Evolutionary conservation across 768 basidiomycete genomes (phyloP), one percentile per base, ranked within the genome.

Genomic region (Lactarius akahatsu): DNA sequence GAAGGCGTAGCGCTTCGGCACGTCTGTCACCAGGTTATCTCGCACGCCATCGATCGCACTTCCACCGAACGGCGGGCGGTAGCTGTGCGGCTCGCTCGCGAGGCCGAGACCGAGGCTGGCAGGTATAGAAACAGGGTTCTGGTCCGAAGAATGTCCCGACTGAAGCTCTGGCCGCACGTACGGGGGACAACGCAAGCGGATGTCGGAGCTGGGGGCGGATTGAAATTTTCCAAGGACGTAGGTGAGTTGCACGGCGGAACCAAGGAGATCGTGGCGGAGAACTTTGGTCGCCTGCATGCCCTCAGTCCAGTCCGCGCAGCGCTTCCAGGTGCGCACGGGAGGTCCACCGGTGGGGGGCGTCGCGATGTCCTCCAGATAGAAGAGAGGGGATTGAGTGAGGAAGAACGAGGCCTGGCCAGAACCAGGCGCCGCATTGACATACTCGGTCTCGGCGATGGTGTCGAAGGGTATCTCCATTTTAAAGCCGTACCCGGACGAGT

Each of bases 401-500:
- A 80, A 71, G 73, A 93, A 86, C 1, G 86, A 80, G 8, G 86
- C 88, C 8, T 83, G 78, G 38, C 82, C 89, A 9, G 82, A 79
- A 36, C 84, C 85, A 15, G 85, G 83, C 20, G 82, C 77, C 36
- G 80, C 75, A 63, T 84, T 80, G 30, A 80, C 77, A 74, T 90
- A 87, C 60, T 84, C 81, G 5, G 85, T 82, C 36, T 86, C 79
- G 23, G 80, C 70, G 67, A 93, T 86, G 66, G 76, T 81, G 63
- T 85, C 80, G 76, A 89, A 91, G 5, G 90, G 85, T 20, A 93
- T 81, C 67, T 91, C 89, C 89, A 94, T 94, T 76, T 93, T 93
- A 81, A 92, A 93, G 23, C 89, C 85, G 68, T 82, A 83, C 26
- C 89, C 90, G 0, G 78, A 80, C 7, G 88, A 88, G 50, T 86